Percentiles rank a stretch among this genome's conserved stretches.
phyloP scores from a whole-genome alignment of 176 grass and related monocot species.

The Areca catechu region DNA sequence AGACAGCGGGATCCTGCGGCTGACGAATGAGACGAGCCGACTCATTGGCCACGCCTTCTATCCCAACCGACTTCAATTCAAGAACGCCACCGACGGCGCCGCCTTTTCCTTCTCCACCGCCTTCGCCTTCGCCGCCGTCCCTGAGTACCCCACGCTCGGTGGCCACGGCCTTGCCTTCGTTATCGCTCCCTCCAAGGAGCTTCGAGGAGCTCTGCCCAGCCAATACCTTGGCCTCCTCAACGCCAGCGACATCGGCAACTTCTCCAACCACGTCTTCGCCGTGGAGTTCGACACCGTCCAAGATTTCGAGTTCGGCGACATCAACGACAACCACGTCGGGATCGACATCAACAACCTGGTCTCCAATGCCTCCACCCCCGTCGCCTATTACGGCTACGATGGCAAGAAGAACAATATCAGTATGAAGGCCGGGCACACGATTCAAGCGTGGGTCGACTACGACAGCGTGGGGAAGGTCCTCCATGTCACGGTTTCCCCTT shows the following conservation, averaged over 20 bases:
- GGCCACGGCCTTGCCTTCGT: conserved; percentile 75
- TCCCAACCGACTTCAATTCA: conserved; percentile 35
- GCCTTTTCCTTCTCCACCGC: conserved; percentile 68
- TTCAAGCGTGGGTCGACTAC: conserved; percentile 89
- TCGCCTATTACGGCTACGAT: conserved; percentile 45
- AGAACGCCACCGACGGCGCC: conserved; percentile 22
- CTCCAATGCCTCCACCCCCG: conserved; percentile 46
- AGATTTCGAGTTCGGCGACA: conserved; percentile 67
- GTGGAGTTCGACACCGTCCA: conserved; percentile 87
- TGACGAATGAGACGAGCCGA: conserved; percentile 51
- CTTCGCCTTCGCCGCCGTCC: conserved; percentile 71
- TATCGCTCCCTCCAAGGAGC: conserved; percentile 37
- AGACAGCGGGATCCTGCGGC: conserved; percentile 35
- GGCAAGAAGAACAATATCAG: conserved; percentile 46
- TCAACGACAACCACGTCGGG: conserved; percentile 79
- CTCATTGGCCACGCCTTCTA: conserved; percentile 70
- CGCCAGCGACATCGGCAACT: conserved; percentile 48
- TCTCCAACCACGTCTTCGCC: conserved; percentile 61
- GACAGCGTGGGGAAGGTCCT: conserved; percentile 45
- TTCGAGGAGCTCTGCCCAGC: conserved; percentile 36
- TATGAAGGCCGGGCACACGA: conserved; percentile 32
- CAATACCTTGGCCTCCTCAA: conserved; percentile 67
- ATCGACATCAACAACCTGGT: conserved; percentile 56
- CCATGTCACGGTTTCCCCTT: conserved; percentile 58
- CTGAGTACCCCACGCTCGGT: conserved; percentile 42